These are phyloP conservation scores for Macroventuria anomochaeta DNA, from an alignment of 2,329 filamentous ascomycete species.

Conservation along the genomic window DNA sequence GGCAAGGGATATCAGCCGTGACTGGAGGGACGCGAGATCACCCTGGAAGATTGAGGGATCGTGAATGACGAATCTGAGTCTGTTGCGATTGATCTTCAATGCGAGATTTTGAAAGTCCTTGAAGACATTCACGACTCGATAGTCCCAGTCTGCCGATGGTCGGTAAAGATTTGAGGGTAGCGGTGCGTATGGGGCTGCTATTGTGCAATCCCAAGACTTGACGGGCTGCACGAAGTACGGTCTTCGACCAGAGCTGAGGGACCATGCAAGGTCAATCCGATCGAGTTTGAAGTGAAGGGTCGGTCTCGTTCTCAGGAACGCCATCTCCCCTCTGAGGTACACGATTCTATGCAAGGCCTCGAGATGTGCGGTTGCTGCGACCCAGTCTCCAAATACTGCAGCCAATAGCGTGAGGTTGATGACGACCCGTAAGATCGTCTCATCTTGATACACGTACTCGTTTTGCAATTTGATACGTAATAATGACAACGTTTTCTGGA, in stretches of 20 bases:
- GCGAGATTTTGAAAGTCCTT: slow-evolving; percentile 20
- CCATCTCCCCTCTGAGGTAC: slow-evolving; percentile 16
- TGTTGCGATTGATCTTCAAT: slow-evolving; percentile 13
- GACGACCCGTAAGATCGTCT: slow-evolving; percentile 20
- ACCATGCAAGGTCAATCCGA: slow-evolving; percentile 25
- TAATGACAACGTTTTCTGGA: slow-evolving; percentile 16
- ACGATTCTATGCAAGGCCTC: slow-evolving; percentile 20
- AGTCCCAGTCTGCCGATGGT: slow-evolving; percentile 11
- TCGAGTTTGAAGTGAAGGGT: slow-evolving; percentile 27
- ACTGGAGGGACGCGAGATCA: slow-evolving; percentile 20
- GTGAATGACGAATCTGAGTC: background rate
- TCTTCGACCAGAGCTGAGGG: slow-evolving; percentile 17
- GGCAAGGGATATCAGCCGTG: slow-evolving; percentile 18
- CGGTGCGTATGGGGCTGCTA: background rate
- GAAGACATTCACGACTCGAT: slow-evolving; percentile 15
- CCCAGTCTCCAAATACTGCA: slow-evolving; percentile 21
- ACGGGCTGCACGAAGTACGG: slow-evolving; percentile 17
- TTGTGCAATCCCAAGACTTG: slow-evolving; percentile 10
- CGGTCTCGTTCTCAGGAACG: slow-evolving; percentile 11
- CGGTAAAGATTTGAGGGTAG: background rate
- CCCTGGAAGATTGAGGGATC: slow-evolving; percentile 17
- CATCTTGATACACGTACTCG: slow-evolving; percentile 14
- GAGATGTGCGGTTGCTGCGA: slow-evolving; percentile 20
- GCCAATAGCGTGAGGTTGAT: slow-evolving; percentile 20
- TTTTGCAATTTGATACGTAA: slow-evolving; percentile 16